A percentile compares a stretch with the other conserved stretches of the same genome.
Conservation (phyloP, 2,329 filamentous ascomycete genomes). For the Sporothrix brasiliensis region DNA sequence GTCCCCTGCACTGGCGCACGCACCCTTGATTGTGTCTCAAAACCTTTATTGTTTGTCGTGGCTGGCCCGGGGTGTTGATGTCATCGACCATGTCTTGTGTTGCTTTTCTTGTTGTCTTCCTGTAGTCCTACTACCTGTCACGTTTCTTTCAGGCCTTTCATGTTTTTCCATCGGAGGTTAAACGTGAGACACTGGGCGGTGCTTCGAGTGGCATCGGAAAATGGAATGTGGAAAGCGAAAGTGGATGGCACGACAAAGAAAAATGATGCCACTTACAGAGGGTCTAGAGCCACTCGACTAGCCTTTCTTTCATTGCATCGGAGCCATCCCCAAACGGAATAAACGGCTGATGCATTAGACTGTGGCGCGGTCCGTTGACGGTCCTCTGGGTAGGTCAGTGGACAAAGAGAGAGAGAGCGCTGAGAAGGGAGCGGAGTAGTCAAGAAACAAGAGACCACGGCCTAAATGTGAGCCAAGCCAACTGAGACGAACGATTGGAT, state of each 20-base stretch:
- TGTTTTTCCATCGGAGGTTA: neutral
- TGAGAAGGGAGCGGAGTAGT: too few relatives aligned
- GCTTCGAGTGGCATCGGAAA: neutral
- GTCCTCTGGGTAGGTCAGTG: neutral
- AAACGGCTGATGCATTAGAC: neutral
- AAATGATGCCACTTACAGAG: neutral
- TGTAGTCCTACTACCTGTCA: too few relatives aligned
- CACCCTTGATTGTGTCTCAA: neutral
- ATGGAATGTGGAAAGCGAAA: neutral
- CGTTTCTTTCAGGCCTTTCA: conserved; percentile 1
- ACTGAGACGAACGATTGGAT: neutral
- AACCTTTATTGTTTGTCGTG: neutral
- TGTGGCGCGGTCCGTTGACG: neutral
- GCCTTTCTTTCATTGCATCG: neutral
- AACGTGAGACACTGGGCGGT: conserved; percentile 9
- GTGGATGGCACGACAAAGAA: conserved; percentile 17
- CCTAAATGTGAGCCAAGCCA: neutral
- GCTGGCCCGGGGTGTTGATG: conserved; percentile 8
- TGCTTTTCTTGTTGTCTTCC: neutral
- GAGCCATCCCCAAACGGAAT: neutral
- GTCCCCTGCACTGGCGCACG: neutral
- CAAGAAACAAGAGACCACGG: neutral
- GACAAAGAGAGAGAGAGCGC: neutral
- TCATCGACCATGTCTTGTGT: conserved; percentile 9
- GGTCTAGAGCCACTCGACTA: neutral